A percentile compares a stretch with the other conserved stretches of the same genome.
Evolutionary conservation across 257 asterid genomes (phyloP).

Genomic region (Dorcoceras hygrometricum): DNA sequence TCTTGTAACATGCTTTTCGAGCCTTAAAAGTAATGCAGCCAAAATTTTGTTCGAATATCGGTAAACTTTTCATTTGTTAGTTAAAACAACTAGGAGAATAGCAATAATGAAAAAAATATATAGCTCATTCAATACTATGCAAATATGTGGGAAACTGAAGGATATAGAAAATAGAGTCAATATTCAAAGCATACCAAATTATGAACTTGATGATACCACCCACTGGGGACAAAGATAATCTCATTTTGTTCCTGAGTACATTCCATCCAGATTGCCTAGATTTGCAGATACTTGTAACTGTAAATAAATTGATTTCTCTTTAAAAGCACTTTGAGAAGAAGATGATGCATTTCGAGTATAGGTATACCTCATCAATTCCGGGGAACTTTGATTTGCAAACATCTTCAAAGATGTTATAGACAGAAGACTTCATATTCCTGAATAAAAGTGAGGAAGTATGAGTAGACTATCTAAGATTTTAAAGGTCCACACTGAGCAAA

Average conservation of each 20-base stretch:
- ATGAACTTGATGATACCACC: constrained; percentile 99
- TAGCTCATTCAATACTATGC: neutral
- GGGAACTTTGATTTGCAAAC: constrained; percentile 64
- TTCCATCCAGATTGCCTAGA: constrained; percentile 83
- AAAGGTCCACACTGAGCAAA: neutral
- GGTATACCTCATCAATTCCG: constrained; percentile 66
- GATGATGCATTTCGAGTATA: constrained; percentile 24
- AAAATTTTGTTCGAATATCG: neutral
- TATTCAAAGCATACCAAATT: constrained; percentile 59
- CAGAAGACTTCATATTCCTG: constrained; percentile 77
- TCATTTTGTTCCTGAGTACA: constrained; percentile 80
- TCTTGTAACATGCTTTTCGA: neutral
- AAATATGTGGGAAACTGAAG: neutral
- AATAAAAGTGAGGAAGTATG: constrained; percentile 19
- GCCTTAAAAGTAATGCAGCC: neutral
- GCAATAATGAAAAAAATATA: neutral
- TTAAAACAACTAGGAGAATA: neutral
- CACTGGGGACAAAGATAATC: constrained; percentile 94
- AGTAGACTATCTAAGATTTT: neutral
- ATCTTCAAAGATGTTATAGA: constrained; percentile 72
- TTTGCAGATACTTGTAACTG: constrained; percentile 3
- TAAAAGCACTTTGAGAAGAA: constrained; percentile 6
- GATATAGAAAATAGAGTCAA: constrained; percentile 4
- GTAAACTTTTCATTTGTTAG: neutral
- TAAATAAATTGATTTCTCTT: neutral